phyloP scores from a whole-genome alignment of 345 rosid species.

The Linum trigynum region DNA sequence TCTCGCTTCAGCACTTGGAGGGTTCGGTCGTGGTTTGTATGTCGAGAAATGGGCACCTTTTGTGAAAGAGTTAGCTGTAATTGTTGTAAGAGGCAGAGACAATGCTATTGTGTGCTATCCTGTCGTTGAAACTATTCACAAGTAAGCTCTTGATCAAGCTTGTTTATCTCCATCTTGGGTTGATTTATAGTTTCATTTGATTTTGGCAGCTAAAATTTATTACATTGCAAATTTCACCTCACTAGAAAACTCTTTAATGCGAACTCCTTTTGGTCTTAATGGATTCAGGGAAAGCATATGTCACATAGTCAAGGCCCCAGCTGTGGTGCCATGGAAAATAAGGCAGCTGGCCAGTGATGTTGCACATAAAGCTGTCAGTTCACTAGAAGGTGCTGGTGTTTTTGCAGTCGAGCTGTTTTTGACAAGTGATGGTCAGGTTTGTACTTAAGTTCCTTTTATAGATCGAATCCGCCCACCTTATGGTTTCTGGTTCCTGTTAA shows the following conservation, averaged over 20 bases:
- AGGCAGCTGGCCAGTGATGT: constrained; percentile 73
- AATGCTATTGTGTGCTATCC: constrained; percentile 75
- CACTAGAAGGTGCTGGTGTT: constrained; percentile 89
- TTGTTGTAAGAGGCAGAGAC: constrained; percentile 89
- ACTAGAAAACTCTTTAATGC: neutral
- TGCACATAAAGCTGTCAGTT: constrained; percentile 67
- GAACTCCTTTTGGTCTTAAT: neutral
- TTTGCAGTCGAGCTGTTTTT: constrained; percentile 94
- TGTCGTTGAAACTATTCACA: constrained; percentile 92
- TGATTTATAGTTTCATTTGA: neutral
- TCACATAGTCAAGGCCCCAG: constrained; percentile 92
- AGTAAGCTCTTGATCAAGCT: constrained; percentile 27
- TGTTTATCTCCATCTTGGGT: neutral
- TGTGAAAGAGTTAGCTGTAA: constrained; percentile 88
- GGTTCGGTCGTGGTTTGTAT: constrained; percentile 59
- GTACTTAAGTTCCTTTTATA: constrained; percentile 10
- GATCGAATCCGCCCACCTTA: neutral
- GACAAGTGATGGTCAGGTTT: constrained; percentile 71
- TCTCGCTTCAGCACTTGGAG: constrained; percentile 67
- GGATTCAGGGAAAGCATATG: constrained; percentile 77
- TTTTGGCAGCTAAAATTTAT: neutral
- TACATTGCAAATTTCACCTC: neutral
- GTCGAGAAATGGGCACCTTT: constrained; percentile 97
- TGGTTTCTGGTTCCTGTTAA: constrained; percentile 3
- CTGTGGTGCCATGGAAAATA: constrained; percentile 71